Base-by-base conservation (phyloP, 2,329 filamentous ascomycete genomes). In the Fusarium protoensiforme region DNA sequence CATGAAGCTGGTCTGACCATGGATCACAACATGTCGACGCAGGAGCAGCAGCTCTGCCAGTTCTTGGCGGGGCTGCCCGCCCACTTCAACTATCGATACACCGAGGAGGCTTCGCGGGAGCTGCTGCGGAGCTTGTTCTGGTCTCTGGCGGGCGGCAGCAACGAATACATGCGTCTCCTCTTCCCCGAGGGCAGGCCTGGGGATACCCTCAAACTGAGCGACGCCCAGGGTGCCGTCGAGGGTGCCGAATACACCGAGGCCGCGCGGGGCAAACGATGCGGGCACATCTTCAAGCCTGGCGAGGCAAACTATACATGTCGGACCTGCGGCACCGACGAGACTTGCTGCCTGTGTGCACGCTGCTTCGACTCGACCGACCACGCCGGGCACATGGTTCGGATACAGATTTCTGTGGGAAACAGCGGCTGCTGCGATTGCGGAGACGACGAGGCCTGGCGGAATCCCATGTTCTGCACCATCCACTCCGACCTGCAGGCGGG, bases 401-500 rank as follows among this genome's bases (percentile, higher is more conserved):
- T 99, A 67, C 93, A 89, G 66, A 91, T 98, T 54, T 97, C 95
- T 1, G 91, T 93, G 3, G 96, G 96, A 8, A 98, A 98, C 80
- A 96, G 93, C 79, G 96, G 96, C 51, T 98, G 97, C 84, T 99
- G 96, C 83, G 96, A 99, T 83, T 99, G 96, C 80, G 96, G 96
- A 67, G 96, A 99, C 80, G 91, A 93, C 22, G 97, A 99, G 83
- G 97, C 96, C 13, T 99, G 97, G 96, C 91, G 91, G 80, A 87
- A 91, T 56, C 95, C 95, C 48, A 88, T 98, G 73, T 92, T 94
- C 80, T 99, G 96, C 85, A 96, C 95, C 38, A 98, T 99, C 78
- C 96, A 99, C 81, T 96, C 94, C 46, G 87, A 92, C 58, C 68
- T 82, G 64, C 78, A 82, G n/a, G 72, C 87, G 83, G 80, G 84